phyloP scores from a whole-genome alignment of 495 filamentous ascomycete species.

The Penicillium steckii region DNA sequence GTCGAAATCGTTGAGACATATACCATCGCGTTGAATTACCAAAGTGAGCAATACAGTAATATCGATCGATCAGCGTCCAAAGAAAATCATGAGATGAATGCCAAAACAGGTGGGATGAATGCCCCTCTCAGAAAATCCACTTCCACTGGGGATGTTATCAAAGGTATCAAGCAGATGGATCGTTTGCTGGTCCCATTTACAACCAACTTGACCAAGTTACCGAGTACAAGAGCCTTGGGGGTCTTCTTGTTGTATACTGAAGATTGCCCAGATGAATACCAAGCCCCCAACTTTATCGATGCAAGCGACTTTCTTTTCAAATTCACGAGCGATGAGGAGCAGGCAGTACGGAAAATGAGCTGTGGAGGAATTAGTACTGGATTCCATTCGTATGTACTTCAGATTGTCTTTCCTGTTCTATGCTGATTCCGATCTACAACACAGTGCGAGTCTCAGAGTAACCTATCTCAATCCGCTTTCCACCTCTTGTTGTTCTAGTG shows the following conservation, averaged over 20 bases:
- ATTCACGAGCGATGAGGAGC: background rate
- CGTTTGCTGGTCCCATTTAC: background rate
- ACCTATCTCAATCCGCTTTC: background rate
- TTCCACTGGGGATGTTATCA: background rate
- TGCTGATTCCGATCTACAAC: background rate
- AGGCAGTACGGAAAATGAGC: background rate
- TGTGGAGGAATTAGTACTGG: background rate
- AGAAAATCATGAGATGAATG: background rate
- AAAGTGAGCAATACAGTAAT: background rate
- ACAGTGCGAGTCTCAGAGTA: background rate
- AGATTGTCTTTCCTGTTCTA: background rate
- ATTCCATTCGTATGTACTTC: background rate
- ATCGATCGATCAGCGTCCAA: background rate
- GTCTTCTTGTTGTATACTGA: background rate
- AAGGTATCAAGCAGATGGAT: background rate
- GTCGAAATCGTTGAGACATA: constrained; percentile 5
- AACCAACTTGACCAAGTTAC: background rate
- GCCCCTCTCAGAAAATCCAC: background rate
- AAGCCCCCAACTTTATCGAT: background rate
- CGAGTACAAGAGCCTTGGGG: background rate
- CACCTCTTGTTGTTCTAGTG: background rate
- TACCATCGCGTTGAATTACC: background rate
- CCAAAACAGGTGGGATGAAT: background rate
- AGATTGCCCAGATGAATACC: background rate
- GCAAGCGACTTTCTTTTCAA: background rate